These are phyloP conservation scores for Verticillium alfalfae DNA, from an alignment of 2,329 filamentous ascomycete genomes.

Conservation along the genomic window DNA sequence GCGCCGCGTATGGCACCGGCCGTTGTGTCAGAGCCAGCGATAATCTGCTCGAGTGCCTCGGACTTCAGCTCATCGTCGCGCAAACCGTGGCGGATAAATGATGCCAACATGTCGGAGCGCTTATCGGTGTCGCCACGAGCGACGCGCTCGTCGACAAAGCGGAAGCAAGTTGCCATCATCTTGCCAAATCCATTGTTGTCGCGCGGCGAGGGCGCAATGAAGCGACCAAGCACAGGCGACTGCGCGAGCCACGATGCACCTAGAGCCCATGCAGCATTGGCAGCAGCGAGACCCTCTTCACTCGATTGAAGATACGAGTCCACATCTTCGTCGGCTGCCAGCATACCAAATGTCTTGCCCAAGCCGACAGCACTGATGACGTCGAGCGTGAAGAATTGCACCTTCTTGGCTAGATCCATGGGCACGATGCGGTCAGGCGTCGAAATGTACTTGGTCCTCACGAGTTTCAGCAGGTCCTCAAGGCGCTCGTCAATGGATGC, in stretches of 20 bases:
- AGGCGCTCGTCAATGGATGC: slow-evolving; percentile 41
- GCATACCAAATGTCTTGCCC: slow-evolving; percentile 42
- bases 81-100: slow-evolving; percentile 20
- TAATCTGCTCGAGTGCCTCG: slow-evolving; percentile 23
- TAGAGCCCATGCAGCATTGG: slow-evolving; percentile 18
- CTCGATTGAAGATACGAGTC: slow-evolving; percentile 28
- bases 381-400: slow-evolving; percentile 47
- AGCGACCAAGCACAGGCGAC: slow-evolving; percentile 17
- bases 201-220: slow-evolving; percentile 18
- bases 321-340: slow-evolving; percentile 37
- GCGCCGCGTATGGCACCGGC: slow-evolving; percentile 41
- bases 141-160: slow-evolving; percentile 18
- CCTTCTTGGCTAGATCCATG: slow-evolving; percentile 40
- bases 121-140: slow-evolving; percentile 9
- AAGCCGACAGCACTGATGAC: slow-evolving; percentile 46
- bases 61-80: slow-evolving; percentile 17
- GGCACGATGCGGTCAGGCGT: slow-evolving; percentile 17
- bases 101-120: slow-evolving; percentile 21
- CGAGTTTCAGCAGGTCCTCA: slow-evolving; percentile 34
- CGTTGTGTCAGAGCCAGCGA: slow-evolving; percentile 52
- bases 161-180: slow-evolving; percentile 24
- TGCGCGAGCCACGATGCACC: slow-evolving; percentile 21
- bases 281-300: slow-evolving; percentile 23
- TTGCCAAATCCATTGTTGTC: slow-evolving; percentile 25
- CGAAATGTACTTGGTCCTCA: slow-evolving; percentile 37